Evolutionary conservation across 73 alveolate species (phyloP).

Genomic region (Symbiodinium natans): DNA sequence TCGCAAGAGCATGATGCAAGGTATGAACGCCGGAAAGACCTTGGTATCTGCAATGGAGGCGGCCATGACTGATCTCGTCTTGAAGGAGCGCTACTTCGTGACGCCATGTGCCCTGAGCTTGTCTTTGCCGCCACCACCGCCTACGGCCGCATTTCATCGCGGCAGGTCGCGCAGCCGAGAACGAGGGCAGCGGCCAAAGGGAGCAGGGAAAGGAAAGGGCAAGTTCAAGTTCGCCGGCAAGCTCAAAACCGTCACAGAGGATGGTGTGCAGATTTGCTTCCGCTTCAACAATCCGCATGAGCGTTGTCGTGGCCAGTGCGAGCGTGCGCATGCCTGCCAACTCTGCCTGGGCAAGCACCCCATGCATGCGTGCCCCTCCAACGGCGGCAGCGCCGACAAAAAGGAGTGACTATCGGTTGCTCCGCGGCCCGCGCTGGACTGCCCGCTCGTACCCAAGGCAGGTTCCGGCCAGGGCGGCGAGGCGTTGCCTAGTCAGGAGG

Average conservation of each 20-base stretch:
- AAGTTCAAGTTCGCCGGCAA: background rate
- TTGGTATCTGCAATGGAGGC: background rate
- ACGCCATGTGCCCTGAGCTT: background rate
- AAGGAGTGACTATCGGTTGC: too few species aligned
- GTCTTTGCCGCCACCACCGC: too few species aligned
- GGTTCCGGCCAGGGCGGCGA: too few species aligned
- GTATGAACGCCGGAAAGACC: background rate
- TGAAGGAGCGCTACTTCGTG: conserved; percentile 21
- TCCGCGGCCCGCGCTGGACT: too few species aligned
- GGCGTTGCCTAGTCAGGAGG: background rate
- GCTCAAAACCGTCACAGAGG: background rate
- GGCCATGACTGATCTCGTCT: background rate
- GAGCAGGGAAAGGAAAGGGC: background rate
- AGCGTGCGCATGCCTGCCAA: conserved; percentile 7
- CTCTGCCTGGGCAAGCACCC: conserved; percentile 23
- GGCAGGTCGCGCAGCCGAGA: background rate
- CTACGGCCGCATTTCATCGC: background rate
- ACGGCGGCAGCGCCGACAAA: too few species aligned
- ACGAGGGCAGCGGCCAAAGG: background rate
- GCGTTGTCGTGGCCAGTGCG: conserved; percentile 28
- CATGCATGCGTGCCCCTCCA: background rate
- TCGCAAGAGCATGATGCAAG: background rate
- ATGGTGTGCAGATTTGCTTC: conserved; percentile 17
- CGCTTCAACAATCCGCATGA: conserved; percentile 10
- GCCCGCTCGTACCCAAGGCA: too few species aligned